Percentiles rank a stretch among this genome's conserved stretches.
These are phyloP conservation scores for Saturnispora gosingensis DNA, from an alignment of 805 yeast species.

Conservation along the genomic window DNA sequence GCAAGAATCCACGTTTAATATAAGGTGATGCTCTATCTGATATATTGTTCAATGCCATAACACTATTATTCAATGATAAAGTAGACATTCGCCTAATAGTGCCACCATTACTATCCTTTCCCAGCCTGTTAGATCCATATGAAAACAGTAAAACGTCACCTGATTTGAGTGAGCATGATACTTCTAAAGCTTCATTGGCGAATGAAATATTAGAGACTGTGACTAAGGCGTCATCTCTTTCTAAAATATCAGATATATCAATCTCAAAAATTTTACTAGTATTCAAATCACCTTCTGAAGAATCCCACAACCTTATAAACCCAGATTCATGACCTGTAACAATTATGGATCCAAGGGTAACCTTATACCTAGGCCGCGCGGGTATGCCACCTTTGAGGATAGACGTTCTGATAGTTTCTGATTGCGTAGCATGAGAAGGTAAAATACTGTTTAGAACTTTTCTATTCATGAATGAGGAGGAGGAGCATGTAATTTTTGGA, in stretches of 20 bases:
- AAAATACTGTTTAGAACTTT: slow-evolving; percentile 22
- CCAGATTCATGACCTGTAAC: slow-evolving; percentile 88
- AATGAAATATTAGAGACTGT: slow-evolving; percentile 55
- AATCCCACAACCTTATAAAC: slow-evolving; percentile 73
- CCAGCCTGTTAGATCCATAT: slow-evolving; percentile 1
- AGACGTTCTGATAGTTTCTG: slow-evolving; percentile 12
- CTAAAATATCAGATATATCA: slow-evolving; percentile 40
- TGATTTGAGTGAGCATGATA: slow-evolving; percentile 54
- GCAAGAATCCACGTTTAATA: slow-evolving; percentile 53
- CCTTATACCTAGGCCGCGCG: slow-evolving; percentile 37
- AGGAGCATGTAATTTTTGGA: slow-evolving; percentile 54
- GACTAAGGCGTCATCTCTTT: slow-evolving; percentile 33
- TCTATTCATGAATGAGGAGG: slow-evolving; percentile 35
- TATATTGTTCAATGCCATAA: slow-evolving; percentile 34
- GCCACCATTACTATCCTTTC: background rate
- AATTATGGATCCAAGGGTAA: slow-evolving; percentile 47
- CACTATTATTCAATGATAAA: slow-evolving; percentile 4
- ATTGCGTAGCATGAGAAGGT: slow-evolving; percentile 2
- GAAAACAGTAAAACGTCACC: slow-evolving; percentile 71
- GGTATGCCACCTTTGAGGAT: slow-evolving; percentile 79
- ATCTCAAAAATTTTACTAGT: slow-evolving; percentile 52
- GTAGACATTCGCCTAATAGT: background rate
- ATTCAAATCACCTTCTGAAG: slow-evolving; percentile 63
- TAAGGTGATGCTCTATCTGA: slow-evolving; percentile 42
- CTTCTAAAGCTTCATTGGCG: slow-evolving; percentile 68